These are phyloP conservation scores for Aspergillus campestris DNA, from an alignment of 495 filamentous ascomycete genomes.

Conservation along the genomic window DNA sequence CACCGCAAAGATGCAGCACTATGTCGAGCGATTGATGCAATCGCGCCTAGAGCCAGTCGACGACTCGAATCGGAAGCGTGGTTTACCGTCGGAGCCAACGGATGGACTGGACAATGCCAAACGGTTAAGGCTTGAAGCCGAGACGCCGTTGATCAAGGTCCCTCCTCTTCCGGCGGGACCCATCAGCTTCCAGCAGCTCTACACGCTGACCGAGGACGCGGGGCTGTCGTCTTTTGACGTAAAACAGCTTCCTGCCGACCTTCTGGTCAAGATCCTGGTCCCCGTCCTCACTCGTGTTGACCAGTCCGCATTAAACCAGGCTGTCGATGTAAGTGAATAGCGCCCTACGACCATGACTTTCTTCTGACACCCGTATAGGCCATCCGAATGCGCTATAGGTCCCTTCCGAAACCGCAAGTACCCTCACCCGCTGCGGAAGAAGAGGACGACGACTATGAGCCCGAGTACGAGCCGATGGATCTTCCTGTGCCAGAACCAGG, in stretches of 20 bases:
- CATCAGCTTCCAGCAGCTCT: slow-evolving; percentile 68
- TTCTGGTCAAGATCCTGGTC: slow-evolving; percentile 70
- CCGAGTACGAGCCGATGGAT: slow-evolving; percentile 67
- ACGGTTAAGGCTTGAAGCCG: slow-evolving; percentile 56
- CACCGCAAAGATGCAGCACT: slow-evolving; percentile 64
- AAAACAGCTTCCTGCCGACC: slow-evolving; percentile 58
- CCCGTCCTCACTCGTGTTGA: slow-evolving; percentile 60
- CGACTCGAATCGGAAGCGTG: slow-evolving; percentile 63
- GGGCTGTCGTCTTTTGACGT: slow-evolving; percentile 75
- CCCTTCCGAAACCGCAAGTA: slow-evolving; percentile 34
- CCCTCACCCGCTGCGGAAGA: slow-evolving; percentile 48
- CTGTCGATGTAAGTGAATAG: slow-evolving; percentile 46
- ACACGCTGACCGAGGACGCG: slow-evolving; percentile 68
- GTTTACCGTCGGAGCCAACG: slow-evolving; percentile 52
- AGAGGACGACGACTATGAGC: slow-evolving; percentile 85
- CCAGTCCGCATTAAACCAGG: slow-evolving; percentile 52
- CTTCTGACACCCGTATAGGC: slow-evolving; percentile 26
- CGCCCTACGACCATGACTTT: background rate
- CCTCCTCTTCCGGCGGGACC: slow-evolving; percentile 65
- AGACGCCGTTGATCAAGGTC: slow-evolving; percentile 43
- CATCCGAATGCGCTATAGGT: slow-evolving; percentile 41
- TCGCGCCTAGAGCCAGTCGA: slow-evolving; percentile 68
- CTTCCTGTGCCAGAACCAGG: slow-evolving; percentile 64
- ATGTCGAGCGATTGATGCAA: slow-evolving; percentile 70
- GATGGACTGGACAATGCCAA: slow-evolving; percentile 64